Conservation (phyloP, 768 basidiomycete genomes). For the Leccinum boreale region DNA sequence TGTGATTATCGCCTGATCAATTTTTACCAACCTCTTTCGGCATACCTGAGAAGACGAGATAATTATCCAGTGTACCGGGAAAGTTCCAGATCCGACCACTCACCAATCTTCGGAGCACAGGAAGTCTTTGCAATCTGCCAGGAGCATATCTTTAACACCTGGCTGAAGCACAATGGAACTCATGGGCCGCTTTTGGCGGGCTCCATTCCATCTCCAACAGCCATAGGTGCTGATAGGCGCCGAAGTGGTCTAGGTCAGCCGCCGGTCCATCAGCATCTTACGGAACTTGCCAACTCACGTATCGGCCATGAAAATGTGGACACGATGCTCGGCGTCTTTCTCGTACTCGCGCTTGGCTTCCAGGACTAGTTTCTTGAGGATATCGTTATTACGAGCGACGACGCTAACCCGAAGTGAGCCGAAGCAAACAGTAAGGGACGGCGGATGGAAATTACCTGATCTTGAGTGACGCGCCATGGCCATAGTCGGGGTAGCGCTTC, state of each 20-base stretch:
- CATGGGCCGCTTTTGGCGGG: slow-evolving; percentile 86
- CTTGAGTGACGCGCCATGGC: slow-evolving; percentile 70
- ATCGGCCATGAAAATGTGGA: slow-evolving; percentile 87
- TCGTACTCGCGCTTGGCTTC: slow-evolving; percentile 88
- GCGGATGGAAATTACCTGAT: slow-evolving; percentile 54
- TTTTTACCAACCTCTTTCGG: slow-evolving; percentile 68
- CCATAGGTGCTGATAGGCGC: slow-evolving; percentile 51
- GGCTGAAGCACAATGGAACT: slow-evolving; percentile 90
- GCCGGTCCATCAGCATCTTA: background rate
- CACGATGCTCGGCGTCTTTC: slow-evolving; percentile 87
- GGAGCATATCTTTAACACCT: slow-evolving; percentile 87
- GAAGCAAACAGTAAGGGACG: slow-evolving; percentile 16
- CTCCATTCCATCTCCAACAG: slow-evolving; percentile 87
- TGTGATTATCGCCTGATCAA: slow-evolving; percentile 16
- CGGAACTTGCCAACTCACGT: slow-evolving; percentile 52
- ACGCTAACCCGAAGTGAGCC: slow-evolving; percentile 47
- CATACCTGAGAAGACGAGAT: slow-evolving; percentile 59
- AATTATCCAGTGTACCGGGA: slow-evolving; percentile 18
- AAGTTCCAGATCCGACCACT: slow-evolving; percentile 30
- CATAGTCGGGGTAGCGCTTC: slow-evolving; percentile 72
- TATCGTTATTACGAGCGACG: slow-evolving; percentile 84
- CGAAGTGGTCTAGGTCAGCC: background rate
- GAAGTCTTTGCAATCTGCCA: slow-evolving; percentile 85
- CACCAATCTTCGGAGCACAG: slow-evolving; percentile 82
- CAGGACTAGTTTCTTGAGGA: slow-evolving; percentile 80